Evolutionary conservation across 2,329 filamentous ascomycete species (phyloP).

Genomic region (Ophiostoma perfectum): DNA sequence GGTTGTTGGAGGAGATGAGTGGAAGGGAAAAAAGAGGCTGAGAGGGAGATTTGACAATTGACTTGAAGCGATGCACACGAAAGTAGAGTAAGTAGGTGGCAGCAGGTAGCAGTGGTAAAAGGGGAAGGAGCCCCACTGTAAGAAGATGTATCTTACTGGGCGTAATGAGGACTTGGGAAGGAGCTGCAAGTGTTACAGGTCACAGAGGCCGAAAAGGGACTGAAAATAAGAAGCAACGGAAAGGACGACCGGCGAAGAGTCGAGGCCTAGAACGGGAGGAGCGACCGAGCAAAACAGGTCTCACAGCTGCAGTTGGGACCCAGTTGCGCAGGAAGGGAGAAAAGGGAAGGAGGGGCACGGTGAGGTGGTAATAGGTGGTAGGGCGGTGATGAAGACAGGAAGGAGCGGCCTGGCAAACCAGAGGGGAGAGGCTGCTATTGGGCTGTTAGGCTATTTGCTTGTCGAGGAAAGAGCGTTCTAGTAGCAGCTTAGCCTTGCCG

Average conservation of each 20-base stretch:
- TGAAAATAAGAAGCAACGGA: neutral
- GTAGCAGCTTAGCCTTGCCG: neutral
- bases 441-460: neutral
- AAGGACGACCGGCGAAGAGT: neutral
- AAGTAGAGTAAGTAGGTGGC: neutral
- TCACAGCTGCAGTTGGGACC: neutral
- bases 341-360: conserved; percentile 10
- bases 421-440: neutral
- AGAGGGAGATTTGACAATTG: conserved; percentile 11
- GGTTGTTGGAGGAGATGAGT: neutral
- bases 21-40: conserved; percentile 3
- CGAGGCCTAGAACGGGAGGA: neutral
- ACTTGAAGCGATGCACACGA: neutral
- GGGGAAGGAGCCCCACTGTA: conserved; percentile 9
- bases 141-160: neutral
- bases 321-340: neutral
- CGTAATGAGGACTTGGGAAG: neutral
- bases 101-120: conserved; percentile 4
- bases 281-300: neutral
- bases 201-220: neutral
- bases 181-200: neutral
- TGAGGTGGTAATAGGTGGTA: neutral
- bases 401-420: conserved; percentile 6
- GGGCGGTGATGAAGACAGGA: neutral
- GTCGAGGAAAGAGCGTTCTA: neutral